Base-by-base conservation (phyloP, 257 asterid species). In the Solanum chilense region DNA sequence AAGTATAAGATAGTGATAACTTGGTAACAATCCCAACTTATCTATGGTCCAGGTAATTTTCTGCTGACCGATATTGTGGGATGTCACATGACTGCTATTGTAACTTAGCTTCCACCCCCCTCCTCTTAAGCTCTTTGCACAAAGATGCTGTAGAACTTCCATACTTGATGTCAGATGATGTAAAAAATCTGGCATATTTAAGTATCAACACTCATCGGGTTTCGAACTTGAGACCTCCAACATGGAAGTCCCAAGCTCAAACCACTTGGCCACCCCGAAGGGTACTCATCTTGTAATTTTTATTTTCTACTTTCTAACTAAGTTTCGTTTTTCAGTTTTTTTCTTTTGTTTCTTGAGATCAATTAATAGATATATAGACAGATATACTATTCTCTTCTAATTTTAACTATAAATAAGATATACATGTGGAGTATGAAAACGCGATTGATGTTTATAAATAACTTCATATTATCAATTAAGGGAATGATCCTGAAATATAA, bases 11-110 rank as follows among this genome's bases (percentile, higher is more conserved):
- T 70, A 16, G 44, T 70, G 44, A 70, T 70, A 16, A 33, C 8
- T 33, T 31, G 44, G 75, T 70, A 15, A 16, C 9, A 29, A 33
- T 70, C 25, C 44, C 44, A 70, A 70, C 77, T 70, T 97, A 95
- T 90, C 98, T 97, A 91, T 94, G 89, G 89, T 93, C 87, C 92
- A 94, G 98, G 98, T 97, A 85, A 86, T 78, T 86, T 62, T 83
- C 58, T 73, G 21, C 49, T 37, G 81, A 49, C 49, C 3, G 49
- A 37, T 74, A 3, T 85, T 12, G 27, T 70, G 75, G 78, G 29
- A 62, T 37, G 27, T 33, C 60, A 83, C 75, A 23, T 83, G 42
- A 35, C 56, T 83, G 31, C 77, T 74, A 11, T 20, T 37, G 25
- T 20, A 37, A 37, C 62, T 56, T 56, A 56, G n/a, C 29, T 35